Conservation (phyloP, 2,329 filamentous ascomycete genomes). For the Clarireedia paspali region DNA sequence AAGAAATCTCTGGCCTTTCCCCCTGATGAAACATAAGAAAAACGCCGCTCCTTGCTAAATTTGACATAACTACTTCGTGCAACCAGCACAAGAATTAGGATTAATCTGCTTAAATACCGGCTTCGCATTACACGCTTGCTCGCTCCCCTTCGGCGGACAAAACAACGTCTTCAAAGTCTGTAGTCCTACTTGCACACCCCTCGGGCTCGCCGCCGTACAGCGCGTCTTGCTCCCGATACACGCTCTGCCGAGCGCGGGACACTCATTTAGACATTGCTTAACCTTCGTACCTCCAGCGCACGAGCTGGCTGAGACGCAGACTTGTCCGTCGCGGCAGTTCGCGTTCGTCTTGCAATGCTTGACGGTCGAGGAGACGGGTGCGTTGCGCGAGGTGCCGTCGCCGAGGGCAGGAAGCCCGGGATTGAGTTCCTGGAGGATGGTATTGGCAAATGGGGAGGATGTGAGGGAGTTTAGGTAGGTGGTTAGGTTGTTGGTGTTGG, state of each 20-base stretch:
- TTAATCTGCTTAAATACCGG: background rate
- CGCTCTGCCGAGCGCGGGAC: background rate
- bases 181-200: background rate
- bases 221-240: background rate
- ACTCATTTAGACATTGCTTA: constrained; percentile 2
- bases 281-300: background rate
- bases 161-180: background rate
- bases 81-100: constrained; percentile 1
- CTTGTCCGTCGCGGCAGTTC: background rate
- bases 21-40: too few species aligned
- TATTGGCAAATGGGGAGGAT: constrained; percentile 3
- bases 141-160: constrained; percentile 3
- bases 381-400: background rate
- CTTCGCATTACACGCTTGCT: background rate
- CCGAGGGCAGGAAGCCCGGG: background rate
- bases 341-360: background rate
- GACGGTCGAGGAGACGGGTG: background rate
- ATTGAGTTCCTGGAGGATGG: constrained; percentile 3
- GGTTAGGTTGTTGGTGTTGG: background rate
- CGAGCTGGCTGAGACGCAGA: background rate
- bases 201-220: background rate
- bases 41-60: background rate
- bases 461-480: constrained; percentile 1
- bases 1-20: too few species aligned
- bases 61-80: background rate